A percentile compares a stretch with the other conserved stretches of the same genome.
phyloP scores from a whole-genome alignment of 179 eudicot genomes.

The Silene coronaria region DNA sequence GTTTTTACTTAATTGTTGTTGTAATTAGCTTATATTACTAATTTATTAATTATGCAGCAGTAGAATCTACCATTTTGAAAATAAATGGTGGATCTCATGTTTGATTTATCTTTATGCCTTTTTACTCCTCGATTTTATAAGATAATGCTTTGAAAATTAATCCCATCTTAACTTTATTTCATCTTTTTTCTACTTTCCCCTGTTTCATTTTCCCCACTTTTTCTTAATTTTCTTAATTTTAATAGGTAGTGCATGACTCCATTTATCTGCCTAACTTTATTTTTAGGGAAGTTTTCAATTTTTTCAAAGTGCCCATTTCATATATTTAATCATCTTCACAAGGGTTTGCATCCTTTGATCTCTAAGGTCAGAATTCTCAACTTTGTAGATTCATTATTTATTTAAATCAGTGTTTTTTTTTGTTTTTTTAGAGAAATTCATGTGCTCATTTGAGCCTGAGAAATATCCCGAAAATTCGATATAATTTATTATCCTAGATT shows the following conservation, averaged over 20 bases:
- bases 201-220: conserved; percentile 19
- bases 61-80: background rate
- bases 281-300: background rate
- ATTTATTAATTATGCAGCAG: background rate
- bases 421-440: background rate
- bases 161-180: conserved; percentile 16
- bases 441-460: background rate
- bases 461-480: background rate
- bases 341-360: background rate
- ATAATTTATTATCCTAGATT: conserved; percentile 10
- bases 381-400: background rate
- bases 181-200: conserved; percentile 25
- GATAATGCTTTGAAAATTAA: conserved; percentile 31
- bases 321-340: background rate
- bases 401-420: background rate
- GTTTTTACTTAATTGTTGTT: background rate
- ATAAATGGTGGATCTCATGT: conserved; percentile 35
- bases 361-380: conserved; percentile 21
- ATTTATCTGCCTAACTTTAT: background rate
- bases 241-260: background rate
- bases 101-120: conserved; percentile 10
- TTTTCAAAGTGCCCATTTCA: conserved; percentile 4
- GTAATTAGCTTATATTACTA: background rate
- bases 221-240: background rate
- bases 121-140: conserved; percentile 25